A percentile compares a stretch with the other conserved stretches of the same genome.
Conservation (phyloP, 1,139 yeast species). For the Geotrichum reessii region DNA sequence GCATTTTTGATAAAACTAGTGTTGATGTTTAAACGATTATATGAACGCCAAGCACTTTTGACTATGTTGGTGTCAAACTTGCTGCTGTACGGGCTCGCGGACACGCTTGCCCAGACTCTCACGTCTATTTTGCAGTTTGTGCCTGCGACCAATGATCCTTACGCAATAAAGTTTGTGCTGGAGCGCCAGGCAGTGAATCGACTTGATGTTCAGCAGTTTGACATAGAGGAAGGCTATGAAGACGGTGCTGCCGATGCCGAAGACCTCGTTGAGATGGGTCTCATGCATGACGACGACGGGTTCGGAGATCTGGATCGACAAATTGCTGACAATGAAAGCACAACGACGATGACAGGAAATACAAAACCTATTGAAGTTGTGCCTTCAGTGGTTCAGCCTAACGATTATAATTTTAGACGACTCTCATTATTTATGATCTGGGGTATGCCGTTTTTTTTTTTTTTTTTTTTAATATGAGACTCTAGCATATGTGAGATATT, state of each 20-base stretch:
- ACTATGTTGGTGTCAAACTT: slow-evolving; percentile 82
- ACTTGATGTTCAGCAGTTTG: not conserved
- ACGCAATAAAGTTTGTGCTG: slow-evolving; percentile 28
- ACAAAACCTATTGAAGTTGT: slow-evolving; percentile 23
- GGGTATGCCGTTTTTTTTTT: slow-evolving; percentile 40
- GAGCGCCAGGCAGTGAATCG: slow-evolving; percentile 33
- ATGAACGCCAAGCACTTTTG: slow-evolving; percentile 58
- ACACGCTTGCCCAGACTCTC: slow-evolving; percentile 77
- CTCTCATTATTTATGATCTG: slow-evolving; percentile 78
- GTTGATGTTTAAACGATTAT: slow-evolving; percentile 43
- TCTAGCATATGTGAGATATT: not conserved
- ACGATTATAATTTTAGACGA: slow-evolving; percentile 57
- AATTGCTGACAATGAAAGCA: slow-evolving; percentile 1
- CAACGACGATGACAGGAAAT: slow-evolving; percentile 35
- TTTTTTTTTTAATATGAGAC: not conserved
- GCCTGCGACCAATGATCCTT: slow-evolving; percentile 24
- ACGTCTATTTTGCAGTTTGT: slow-evolving; percentile 32
- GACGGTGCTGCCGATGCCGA: slow-evolving; percentile 24
- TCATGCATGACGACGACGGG: slow-evolving; percentile 21
- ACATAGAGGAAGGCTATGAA: not conserved
- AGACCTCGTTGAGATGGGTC: slow-evolving; percentile 34
- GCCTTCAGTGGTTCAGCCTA: slow-evolving; percentile 13
- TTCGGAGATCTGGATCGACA: slow-evolving; percentile 22
- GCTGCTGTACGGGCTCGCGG: slow-evolving; percentile 81
- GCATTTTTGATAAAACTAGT: slow-evolving; percentile 34